Percentiles rank a stretch among this genome's conserved stretches.
Conservation (phyloP, 768 basidiomycete genomes). For the Trametes elegans region DNA sequence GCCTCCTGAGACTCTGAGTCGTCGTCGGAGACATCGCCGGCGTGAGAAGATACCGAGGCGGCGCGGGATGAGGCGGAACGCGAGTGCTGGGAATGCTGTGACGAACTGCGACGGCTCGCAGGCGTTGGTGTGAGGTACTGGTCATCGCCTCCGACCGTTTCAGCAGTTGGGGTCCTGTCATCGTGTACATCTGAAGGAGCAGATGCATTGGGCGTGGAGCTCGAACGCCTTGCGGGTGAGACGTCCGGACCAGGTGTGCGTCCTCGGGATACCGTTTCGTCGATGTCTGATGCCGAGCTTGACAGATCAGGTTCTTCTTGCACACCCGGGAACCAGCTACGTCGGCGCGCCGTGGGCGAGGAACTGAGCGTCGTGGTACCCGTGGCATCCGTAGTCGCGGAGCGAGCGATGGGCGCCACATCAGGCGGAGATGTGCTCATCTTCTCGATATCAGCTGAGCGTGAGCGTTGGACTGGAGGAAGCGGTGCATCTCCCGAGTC, state of each 20-base stretch:
- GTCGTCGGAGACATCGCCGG: slow-evolving; percentile 30
- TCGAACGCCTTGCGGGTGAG: slow-evolving; percentile 13
- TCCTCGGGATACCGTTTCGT: slow-evolving; percentile 13
- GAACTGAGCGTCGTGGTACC: slow-evolving; percentile 22
- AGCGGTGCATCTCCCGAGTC: slow-evolving; percentile 17
- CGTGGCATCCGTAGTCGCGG: slow-evolving; percentile 25
- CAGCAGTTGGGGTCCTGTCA: neutral
- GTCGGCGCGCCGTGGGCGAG: slow-evolving; percentile 36
- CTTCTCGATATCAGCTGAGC: slow-evolving; percentile 29
- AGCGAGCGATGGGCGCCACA: slow-evolving; percentile 22
- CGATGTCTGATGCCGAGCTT: neutral
- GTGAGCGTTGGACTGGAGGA: slow-evolving; percentile 27
- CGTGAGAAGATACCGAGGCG: slow-evolving; percentile 33
- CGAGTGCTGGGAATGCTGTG: slow-evolving; percentile 39
- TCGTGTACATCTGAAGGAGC: neutral
- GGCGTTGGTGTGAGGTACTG: slow-evolving; percentile 14
- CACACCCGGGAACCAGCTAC: slow-evolving; percentile 53
- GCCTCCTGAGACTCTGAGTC: slow-evolving; percentile 32
- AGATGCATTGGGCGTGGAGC: slow-evolving; percentile 10
- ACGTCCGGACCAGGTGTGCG: slow-evolving; percentile 10
- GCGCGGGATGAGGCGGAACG: slow-evolving; percentile 35
- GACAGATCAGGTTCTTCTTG: slow-evolving; percentile 35
- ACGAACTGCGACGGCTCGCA: slow-evolving; percentile 2
- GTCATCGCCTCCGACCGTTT: neutral
- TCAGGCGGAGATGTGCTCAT: slow-evolving; percentile 24